Conservation (phyloP, 169 alveolate genomes). For the Babesia caballi region DNA sequence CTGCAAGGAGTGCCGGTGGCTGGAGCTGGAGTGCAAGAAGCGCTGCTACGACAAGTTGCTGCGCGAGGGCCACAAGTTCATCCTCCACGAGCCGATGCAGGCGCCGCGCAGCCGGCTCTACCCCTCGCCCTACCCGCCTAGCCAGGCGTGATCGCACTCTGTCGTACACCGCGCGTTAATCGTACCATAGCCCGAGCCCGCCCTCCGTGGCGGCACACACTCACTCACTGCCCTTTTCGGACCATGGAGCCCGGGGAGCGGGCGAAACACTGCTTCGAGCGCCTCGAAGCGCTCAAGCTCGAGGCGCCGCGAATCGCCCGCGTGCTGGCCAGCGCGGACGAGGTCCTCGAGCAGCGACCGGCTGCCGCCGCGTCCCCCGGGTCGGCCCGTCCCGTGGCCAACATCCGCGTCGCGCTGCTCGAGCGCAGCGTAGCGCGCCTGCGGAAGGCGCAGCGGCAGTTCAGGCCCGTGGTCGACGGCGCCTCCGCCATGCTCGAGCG, state of each 20-base stretch:
- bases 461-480: conserved; percentile 3
- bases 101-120: conserved; percentile 71
- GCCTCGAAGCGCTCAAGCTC: conserved; percentile 17
- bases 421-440: background rate
- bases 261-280: conserved; percentile 20
- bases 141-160: conserved; percentile 17
- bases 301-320: conserved; percentile 18
- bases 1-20: conserved; percentile 84
- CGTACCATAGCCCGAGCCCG: background rate
- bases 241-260: conserved; percentile 9
- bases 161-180: background rate
- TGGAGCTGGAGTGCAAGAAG: conserved; percentile 81
- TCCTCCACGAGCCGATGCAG: conserved; percentile 80
- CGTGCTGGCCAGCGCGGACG: conserved; percentile 1
- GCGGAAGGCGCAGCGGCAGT: background rate
- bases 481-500: conserved; percentile 17
- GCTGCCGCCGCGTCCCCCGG: background rate
- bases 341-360: conserved; percentile 10
- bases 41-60: conserved; percentile 76
- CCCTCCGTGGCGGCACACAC: conserved; percentile 1
- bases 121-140: conserved; percentile 79
- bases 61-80: conserved; percentile 78
- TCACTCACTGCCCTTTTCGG: background rate
- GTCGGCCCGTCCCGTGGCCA: background rate
- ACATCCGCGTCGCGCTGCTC: conserved; percentile 17